Evolutionary conservation across 345 rosid species (phyloP), one percentile per base, ranked within the genome.

Genomic region (Brassica juncea): DNA sequence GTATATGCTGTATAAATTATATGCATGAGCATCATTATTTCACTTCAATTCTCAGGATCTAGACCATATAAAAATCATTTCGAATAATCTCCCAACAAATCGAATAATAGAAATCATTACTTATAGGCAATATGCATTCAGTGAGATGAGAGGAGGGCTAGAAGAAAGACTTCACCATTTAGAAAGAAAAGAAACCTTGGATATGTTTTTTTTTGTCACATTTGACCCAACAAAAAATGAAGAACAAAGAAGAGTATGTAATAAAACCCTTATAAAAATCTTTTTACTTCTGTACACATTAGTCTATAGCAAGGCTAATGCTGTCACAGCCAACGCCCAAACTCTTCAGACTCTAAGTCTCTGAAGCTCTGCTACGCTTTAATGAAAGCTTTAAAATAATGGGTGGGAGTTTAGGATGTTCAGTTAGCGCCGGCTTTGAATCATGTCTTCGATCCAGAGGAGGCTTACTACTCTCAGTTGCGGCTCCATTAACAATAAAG

Each of bases 371-470:
- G 52, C 61, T 21, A 61, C 76, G 80, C 70, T 76, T 81, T 37
- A 62, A 42, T 27, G 83, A 72, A 69, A 75, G 72, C 73, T 75
- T 81, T 42, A 70, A 60, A n/a, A 81, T 76, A 64, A 81, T 81
- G 0, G 83, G 83, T 15, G 80, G 80, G 58, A 71, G 77, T 66
- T 71, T 81, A 3, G 69, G 83, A 71, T 65, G 44, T 47, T 70
- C 69, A 42, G 64, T 65, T 64, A 2, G 23, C 65, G 31, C 69
- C 3, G 77, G 77, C 73, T 35, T 58, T 57, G 77, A 71, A 3
- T 65, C 77, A 39, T 65, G 63, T 65, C 54, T 49, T 47, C 2
- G 16, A 58, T 47, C 72, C 64, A 31, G 58, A 65, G 57, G 64
- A 65, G 57, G 8, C 37, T 52, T 68, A 19, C 42, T 68, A 19